Evolutionary conservation across 1,139 yeast genomes (phyloP).

Genomic region (Nakaseomyces bracarensis): DNA sequence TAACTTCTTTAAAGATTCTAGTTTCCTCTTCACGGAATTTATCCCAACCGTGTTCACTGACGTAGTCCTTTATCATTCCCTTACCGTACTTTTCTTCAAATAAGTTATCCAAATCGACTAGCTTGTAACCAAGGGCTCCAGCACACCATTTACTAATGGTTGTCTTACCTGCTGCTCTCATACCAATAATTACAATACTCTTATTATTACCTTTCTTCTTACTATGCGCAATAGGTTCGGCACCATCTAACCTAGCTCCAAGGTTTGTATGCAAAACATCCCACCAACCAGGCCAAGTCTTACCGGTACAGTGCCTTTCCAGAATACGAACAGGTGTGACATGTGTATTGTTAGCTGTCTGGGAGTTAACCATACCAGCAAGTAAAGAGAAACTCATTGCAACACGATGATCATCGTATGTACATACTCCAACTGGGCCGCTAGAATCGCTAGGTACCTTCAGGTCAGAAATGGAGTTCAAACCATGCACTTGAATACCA

Average conservation of each 20-base stretch:
- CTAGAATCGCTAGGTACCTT: conserved; percentile 41
- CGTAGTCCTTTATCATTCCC: conserved; percentile 55
- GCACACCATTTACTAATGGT: conserved; percentile 81
- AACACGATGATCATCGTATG: conserved; percentile 95
- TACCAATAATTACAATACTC: conserved; percentile 81
- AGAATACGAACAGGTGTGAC: conserved; percentile 57
- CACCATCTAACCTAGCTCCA: conserved; percentile 60
- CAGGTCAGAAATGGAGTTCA: conserved; percentile 39
- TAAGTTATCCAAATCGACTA: conserved; percentile 68
- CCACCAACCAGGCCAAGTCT: conserved; percentile 99
- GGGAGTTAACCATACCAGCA: conserved; percentile 42
- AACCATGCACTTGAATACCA: conserved; percentile 82
- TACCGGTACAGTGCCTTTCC: conserved; percentile 88
- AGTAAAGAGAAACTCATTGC: conserved; percentile 94
- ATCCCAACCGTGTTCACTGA: conserved; percentile 76
- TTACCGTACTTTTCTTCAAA: conserved; percentile 47
- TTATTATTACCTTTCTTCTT: conserved; percentile 19
- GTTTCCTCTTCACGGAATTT: conserved; percentile 68
- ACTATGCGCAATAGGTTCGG: conserved; percentile 37
- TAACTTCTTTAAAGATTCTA: conserved; percentile 44
- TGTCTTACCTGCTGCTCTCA: conserved; percentile 97
- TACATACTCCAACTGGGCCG: conserved; percentile 49
- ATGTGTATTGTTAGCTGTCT: conserved; percentile 34
- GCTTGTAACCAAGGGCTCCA: conserved; percentile 56
- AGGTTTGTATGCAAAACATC: conserved; percentile 71